These are phyloP conservation scores for Penstemon eatonii DNA, from an alignment of 257 asterid species.

Conservation along the genomic window DNA sequence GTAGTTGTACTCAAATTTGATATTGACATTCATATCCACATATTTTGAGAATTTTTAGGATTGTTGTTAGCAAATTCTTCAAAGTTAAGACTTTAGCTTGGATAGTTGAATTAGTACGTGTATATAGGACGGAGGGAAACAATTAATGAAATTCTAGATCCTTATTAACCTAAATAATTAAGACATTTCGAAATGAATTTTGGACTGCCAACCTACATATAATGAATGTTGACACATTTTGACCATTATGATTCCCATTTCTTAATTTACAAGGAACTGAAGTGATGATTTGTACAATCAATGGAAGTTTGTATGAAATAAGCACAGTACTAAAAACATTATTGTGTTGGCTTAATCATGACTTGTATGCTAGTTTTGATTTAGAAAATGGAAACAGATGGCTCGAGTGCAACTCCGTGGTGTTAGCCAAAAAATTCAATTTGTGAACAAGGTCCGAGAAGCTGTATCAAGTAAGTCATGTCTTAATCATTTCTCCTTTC, in stretches of 20 bases:
- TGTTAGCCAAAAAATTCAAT: slow-evolving; percentile 52
- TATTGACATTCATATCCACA: background rate
- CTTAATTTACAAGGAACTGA: slow-evolving; percentile 8
- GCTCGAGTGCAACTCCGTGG: slow-evolving; percentile 67
- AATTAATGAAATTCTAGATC: too few relatives aligned
- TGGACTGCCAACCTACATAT: too few relatives aligned
- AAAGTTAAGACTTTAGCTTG: slow-evolving; percentile 3
- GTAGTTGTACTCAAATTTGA: background rate
- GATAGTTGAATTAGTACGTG: background rate
- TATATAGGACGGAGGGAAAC: background rate
- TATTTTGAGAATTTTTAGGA: slow-evolving; percentile 8
- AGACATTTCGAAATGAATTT: too few relatives aligned
- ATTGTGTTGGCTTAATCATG: slow-evolving; percentile 9
- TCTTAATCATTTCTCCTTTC: slow-evolving; percentile 23
- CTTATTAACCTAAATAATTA: too few relatives aligned
- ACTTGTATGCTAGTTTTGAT: slow-evolving; percentile 27
- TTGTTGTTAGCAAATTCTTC: slow-evolving; percentile 8
- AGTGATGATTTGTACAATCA: background rate
- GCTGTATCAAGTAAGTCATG: slow-evolving; percentile 66
- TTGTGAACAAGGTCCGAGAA: slow-evolving; percentile 66
- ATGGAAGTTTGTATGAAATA: slow-evolving; percentile 11
- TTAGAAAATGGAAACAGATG: slow-evolving; percentile 57
- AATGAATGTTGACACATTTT: background rate
- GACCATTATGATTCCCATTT: background rate
- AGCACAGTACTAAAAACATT: background rate